Percentiles rank a stretch among this genome's conserved stretches.
Conservation (phyloP, 208 protist species). For the Trypanosoma platydactyli region DNA sequence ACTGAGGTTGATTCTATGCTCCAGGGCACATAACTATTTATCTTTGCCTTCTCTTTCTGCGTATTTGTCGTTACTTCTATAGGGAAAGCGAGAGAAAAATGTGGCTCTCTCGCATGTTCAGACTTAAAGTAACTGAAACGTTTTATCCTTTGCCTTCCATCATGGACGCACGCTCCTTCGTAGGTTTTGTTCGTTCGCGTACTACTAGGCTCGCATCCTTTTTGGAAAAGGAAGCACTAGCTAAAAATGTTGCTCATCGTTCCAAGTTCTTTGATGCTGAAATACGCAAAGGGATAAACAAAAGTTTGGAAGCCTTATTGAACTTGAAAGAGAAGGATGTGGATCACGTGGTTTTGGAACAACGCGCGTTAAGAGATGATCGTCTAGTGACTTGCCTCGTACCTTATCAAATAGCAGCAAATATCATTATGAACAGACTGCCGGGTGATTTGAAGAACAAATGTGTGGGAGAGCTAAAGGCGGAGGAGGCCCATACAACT, state of each 20-base stretch:
- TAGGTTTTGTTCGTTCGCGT: conserved; percentile 47
- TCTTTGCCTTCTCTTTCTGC: conserved; percentile 1
- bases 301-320: conserved; percentile 40
- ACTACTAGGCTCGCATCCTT: conserved; percentile 39
- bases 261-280: conserved; percentile 51
- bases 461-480: conserved; percentile 54
- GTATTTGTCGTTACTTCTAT: conserved; percentile 16
- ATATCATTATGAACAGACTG: conserved; percentile 81
- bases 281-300: conserved; percentile 27
- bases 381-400: conserved; percentile 83
- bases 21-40: neutral
- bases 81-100: conserved; percentile 5
- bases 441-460: conserved; percentile 44
- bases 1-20: conserved; percentile 11
- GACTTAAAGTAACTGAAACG: conserved; percentile 12
- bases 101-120: conserved; percentile 12
- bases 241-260: conserved; percentile 24
- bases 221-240: conserved; percentile 33
- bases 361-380: conserved; percentile 60
- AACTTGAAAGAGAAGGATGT: conserved; percentile 63
- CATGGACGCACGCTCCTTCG: conserved; percentile 72
- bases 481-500: conserved; percentile 38
- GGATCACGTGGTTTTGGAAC: conserved; percentile 50
- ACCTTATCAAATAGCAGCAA: conserved; percentile 80
- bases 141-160: conserved; percentile 79